phyloP scores from a whole-genome alignment of 306 rosid species.

The Dicorynia guianensis region DNA sequence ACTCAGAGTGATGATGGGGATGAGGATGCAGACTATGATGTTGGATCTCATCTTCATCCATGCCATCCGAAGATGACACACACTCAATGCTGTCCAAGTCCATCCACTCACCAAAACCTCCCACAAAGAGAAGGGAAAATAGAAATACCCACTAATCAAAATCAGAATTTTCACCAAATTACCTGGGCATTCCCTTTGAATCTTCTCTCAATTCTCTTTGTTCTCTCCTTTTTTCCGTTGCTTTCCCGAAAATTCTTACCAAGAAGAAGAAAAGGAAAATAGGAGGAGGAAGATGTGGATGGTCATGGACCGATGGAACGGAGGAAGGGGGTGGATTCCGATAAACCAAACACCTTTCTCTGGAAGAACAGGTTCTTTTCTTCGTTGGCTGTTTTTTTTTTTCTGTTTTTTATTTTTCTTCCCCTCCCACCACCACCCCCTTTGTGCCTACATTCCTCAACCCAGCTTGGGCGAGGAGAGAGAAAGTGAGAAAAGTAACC shows the following conservation, averaged over 20 bases:
- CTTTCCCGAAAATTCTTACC: constrained; percentile 20
- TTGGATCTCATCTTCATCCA: constrained; percentile 96
- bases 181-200: constrained; percentile 38
- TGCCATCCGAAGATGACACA: constrained; percentile 77
- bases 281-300: constrained; percentile 37
- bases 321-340: constrained; percentile 43
- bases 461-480: constrained; percentile 35
- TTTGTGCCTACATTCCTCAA: constrained; percentile 32
- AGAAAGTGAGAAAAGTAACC: constrained; percentile 48
- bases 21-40: constrained; percentile 51
- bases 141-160: constrained; percentile 51
- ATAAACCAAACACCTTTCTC: constrained; percentile 54
- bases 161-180: constrained; percentile 36
- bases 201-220: constrained; percentile 36
- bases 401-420: background rate
- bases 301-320: constrained; percentile 33
- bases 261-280: constrained; percentile 36
- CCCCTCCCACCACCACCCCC: background rate
- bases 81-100: constrained; percentile 92
- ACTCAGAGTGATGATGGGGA: constrained; percentile 74
- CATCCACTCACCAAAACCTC: constrained; percentile 54
- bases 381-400: constrained; percentile 48
- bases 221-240: constrained; percentile 23
- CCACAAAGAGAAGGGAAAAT: constrained; percentile 21
- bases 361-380: constrained; percentile 64